These are phyloP conservation scores for Teratosphaeria viscida DNA, from an alignment of 2,329 filamentous ascomycete species.

Conservation along the genomic window DNA sequence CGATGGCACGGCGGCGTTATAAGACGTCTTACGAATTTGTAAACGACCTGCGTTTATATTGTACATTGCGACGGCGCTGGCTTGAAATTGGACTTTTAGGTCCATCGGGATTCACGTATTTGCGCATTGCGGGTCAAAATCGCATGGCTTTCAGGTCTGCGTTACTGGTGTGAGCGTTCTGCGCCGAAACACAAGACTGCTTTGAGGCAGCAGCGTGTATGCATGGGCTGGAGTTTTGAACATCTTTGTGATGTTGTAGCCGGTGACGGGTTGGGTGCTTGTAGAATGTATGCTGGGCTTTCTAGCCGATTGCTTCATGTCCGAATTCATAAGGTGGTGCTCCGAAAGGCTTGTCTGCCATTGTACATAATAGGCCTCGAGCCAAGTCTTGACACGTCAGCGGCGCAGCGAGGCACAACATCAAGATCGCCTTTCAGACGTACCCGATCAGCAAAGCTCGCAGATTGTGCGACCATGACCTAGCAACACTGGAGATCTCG, in stretches of 20 bases:
- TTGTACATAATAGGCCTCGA: neutral
- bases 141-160: conserved; percentile 4
- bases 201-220: neutral
- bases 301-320: neutral
- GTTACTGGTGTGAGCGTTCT: neutral
- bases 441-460: neutral
- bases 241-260: neutral
- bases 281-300: neutral
- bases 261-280: neutral
- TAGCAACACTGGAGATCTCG: neutral
- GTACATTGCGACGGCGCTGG: neutral
- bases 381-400: neutral
- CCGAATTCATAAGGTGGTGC: neutral
- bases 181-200: neutral
- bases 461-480: neutral
- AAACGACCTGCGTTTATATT: conserved; percentile 7
- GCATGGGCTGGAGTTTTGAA: neutral
- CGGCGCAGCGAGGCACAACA: neutral
- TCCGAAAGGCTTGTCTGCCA: neutral
- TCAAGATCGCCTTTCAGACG: neutral
- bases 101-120: neutral
- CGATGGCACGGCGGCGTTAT: conserved; percentile 1
- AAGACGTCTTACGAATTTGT: conserved; percentile 9
- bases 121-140: neutral
- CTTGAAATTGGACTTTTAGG: neutral